These are phyloP conservation scores for Venturia oleaginea DNA, from an alignment of 2,329 filamentous ascomycete species.

Conservation along the genomic window DNA sequence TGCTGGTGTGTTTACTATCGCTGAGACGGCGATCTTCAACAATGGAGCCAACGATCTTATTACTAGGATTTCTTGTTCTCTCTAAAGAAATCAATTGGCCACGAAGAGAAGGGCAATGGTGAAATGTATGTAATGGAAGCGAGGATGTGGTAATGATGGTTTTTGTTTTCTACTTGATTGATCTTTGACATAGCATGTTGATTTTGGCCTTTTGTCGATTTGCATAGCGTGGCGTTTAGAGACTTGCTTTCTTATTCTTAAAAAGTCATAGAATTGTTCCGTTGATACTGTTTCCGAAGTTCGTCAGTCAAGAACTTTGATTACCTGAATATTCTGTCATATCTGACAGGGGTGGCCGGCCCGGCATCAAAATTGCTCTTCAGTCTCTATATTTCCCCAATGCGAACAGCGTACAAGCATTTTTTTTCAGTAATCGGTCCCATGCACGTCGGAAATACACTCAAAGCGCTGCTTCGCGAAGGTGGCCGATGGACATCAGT, in stretches of 20 bases:
- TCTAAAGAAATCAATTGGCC: neutral
- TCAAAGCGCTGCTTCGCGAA: too few species aligned
- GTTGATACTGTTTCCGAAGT: neutral
- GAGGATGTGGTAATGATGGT: neutral
- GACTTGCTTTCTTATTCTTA: neutral
- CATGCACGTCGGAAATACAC: too few species aligned
- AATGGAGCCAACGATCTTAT: neutral
- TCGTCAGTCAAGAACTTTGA: too few species aligned
- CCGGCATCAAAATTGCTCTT: too few species aligned
- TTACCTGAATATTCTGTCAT: too few species aligned
- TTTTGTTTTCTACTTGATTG: neutral
- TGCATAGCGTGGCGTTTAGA: neutral
- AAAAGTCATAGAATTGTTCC: neutral
- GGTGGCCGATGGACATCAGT: too few species aligned
- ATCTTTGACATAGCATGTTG: neutral
- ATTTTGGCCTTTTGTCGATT: neutral
- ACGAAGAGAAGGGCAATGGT: too few species aligned
- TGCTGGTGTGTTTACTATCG: conserved; percentile 3
- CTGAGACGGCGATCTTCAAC: neutral
- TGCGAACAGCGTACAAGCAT: too few species aligned
- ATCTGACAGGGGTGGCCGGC: too few species aligned
- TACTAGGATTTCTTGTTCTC: conserved; percentile 6
- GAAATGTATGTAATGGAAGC: too few species aligned
- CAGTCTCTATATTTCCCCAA: too few species aligned
- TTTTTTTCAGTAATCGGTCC: too few species aligned